Conservation (phyloP, 768 basidiomycete species). For the Suillus hirtellus region DNA sequence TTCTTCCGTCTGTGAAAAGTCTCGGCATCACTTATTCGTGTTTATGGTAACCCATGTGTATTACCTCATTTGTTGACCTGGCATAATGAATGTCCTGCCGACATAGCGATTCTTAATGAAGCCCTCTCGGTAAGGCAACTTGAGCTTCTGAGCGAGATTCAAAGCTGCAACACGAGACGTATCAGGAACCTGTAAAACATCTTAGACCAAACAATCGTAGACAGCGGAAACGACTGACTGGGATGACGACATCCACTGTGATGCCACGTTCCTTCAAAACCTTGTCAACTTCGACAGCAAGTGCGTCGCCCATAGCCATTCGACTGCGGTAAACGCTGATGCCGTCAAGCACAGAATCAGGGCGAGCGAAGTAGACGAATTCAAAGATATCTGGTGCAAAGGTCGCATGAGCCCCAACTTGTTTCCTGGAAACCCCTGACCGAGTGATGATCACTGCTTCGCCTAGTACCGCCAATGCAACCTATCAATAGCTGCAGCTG, state of each 20-base stretch:
- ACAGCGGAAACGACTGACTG: constrained; percentile 44
- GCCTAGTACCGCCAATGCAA: constrained; percentile 44
- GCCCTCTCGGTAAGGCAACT: constrained; percentile 93
- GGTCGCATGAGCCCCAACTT: constrained; percentile 65
- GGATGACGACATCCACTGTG: constrained; percentile 95
- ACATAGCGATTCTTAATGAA: constrained; percentile 99
- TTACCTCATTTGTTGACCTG: constrained; percentile 92
- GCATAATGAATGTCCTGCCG: constrained; percentile 99
- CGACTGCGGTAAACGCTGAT: constrained; percentile 96
- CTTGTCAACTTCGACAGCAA: constrained; percentile 82
- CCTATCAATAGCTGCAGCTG: constrained; percentile 11
- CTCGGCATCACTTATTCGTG: constrained; percentile 6
- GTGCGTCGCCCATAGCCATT: constrained; percentile 98
- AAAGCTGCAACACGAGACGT: constrained; percentile 95
- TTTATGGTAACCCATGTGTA: neutral
- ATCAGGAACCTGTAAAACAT: constrained; percentile 75
- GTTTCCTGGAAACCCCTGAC: constrained; percentile 67
- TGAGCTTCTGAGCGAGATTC: constrained; percentile 88
- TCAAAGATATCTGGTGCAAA: constrained; percentile 99
- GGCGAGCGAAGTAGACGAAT: constrained; percentile 97
- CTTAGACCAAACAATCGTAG: neutral
- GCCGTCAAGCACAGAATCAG: constrained; percentile 96
- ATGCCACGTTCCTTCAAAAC: constrained; percentile 69
- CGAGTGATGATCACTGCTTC: constrained; percentile 97
- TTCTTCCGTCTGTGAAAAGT: constrained; percentile 71